These are phyloP conservation scores for Aspergillus jensenii DNA, from an alignment of 2,329 filamentous ascomycete species.

Conservation along the genomic window DNA sequence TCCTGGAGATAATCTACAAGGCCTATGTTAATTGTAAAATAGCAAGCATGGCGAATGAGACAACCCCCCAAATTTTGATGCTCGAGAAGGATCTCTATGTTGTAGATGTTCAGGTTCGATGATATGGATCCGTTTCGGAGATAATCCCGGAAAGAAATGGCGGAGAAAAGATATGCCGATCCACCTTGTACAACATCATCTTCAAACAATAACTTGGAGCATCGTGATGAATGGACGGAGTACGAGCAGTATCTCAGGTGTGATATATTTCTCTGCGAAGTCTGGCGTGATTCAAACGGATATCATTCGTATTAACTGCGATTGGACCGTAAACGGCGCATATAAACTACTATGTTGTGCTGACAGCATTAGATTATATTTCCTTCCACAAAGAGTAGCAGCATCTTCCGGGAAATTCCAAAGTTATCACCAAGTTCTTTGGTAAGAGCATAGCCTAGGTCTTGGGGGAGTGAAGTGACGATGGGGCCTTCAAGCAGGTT, in stretches of 20 bases:
- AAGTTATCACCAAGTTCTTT: neutral
- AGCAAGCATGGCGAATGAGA: neutral
- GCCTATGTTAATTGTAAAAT: neutral
- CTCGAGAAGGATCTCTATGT: neutral
- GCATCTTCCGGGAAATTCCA: neutral
- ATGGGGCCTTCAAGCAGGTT: neutral
- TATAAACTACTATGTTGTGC: too few species aligned
- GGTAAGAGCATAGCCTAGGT: neutral
- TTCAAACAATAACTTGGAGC: neutral
- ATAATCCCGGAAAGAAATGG: neutral
- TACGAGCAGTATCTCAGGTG: too few species aligned
- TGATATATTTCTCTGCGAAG: too few species aligned
- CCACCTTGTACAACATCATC: too few species aligned
- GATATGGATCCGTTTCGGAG: neutral
- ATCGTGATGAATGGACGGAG: too few species aligned
- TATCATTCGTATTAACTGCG: too few species aligned
- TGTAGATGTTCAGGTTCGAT: neutral
- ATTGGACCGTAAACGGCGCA: too few species aligned
- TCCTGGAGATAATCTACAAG: neutral
- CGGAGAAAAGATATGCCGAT: neutral
- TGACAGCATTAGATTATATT: too few species aligned
- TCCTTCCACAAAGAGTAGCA: neutral
- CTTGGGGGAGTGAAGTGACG: neutral
- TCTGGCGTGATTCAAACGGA: too few species aligned
- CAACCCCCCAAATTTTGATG: neutral